Evolutionary conservation across 2,329 filamentous ascomycete genomes (phyloP).

Genomic region (Fusarium subtropicale): DNA sequence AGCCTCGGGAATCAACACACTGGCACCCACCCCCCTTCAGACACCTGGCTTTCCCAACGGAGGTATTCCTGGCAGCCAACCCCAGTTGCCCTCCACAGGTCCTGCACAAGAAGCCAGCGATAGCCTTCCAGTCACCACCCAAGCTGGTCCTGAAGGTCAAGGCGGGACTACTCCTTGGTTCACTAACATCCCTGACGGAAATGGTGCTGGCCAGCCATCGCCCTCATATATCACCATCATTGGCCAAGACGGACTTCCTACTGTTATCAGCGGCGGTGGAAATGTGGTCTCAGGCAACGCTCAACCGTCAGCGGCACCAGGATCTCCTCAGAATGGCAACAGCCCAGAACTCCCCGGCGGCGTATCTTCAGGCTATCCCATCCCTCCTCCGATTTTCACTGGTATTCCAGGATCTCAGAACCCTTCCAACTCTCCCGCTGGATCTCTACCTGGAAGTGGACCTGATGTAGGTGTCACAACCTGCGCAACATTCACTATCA

Average conservation of each 20-base stretch:
- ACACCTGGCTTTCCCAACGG: constrained; percentile 22
- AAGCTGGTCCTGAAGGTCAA: constrained; percentile 29
- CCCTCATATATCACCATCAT: constrained; percentile 40
- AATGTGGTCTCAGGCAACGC: constrained; percentile 19
- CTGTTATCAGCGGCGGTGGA: constrained; percentile 39
- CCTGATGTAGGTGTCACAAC: constrained; percentile 37
- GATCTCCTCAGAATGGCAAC: constrained; percentile 18
- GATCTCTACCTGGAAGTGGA: constrained; percentile 13
- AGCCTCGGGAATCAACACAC: constrained; percentile 27
- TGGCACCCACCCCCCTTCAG: constrained; percentile 31
- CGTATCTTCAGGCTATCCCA: constrained; percentile 24
- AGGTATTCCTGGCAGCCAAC: constrained; percentile 21
- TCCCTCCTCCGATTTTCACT: constrained; percentile 28
- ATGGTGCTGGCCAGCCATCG: constrained; percentile 18
- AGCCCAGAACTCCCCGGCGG: constrained; percentile 31
- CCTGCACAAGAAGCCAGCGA: constrained; percentile 36
- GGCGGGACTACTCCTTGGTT: constrained; percentile 26
- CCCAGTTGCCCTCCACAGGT: constrained; percentile 18
- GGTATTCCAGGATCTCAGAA: constrained; percentile 19
- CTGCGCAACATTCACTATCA: constrained; percentile 47
- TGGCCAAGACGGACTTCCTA: constrained; percentile 46
- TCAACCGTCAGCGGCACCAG: constrained; percentile 24
- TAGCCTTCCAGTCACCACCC: constrained; percentile 36
- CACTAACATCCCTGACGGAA: constrained; percentile 25
- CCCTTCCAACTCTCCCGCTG: constrained; percentile 21